These are phyloP conservation scores for Penicillium desertorum DNA, from an alignment of 495 filamentous ascomycete species.

Conservation along the genomic window DNA sequence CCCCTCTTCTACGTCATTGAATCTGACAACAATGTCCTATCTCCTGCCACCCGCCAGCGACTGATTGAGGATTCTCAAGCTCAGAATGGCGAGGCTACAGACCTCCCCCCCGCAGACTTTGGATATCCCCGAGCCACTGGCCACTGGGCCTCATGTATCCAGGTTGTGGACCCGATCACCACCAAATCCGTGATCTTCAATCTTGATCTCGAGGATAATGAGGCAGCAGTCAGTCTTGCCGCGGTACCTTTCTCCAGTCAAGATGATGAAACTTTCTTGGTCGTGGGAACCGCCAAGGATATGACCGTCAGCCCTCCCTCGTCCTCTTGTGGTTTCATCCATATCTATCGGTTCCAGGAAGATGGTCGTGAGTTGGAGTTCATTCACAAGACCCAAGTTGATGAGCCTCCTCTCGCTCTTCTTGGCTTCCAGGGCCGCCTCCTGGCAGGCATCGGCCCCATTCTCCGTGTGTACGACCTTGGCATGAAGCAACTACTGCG, in stretches of 20 bases:
- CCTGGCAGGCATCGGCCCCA: conserved; percentile 76
- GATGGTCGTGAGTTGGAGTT: conserved; percentile 86
- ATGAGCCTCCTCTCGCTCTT: conserved; percentile 84
- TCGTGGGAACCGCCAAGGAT: conserved; percentile 92
- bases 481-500: conserved; percentile 87
- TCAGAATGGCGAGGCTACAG: conserved; percentile 66
- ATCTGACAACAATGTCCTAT: conserved; percentile 85
- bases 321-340: conserved; percentile 77
- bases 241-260: conserved; percentile 82
- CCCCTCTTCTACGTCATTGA: conserved; percentile 92
- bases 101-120: conserved; percentile 79
- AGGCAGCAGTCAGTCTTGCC: conserved; percentile 84
- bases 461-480: conserved; percentile 84
- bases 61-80: conserved; percentile 64
- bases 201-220: conserved; percentile 83
- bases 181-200: conserved; percentile 70
- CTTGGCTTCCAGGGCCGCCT: conserved; percentile 90
- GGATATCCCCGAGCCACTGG: conserved; percentile 80
- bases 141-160: conserved; percentile 94
- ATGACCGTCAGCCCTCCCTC: conserved; percentile 74
- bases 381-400: conserved; percentile 91
- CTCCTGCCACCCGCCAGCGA: conserved; percentile 65
- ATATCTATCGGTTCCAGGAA: conserved; percentile 88
- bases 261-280: conserved; percentile 84
- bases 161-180: conserved; percentile 77